Percentiles rank a stretch among this genome's conserved stretches.
These are phyloP conservation scores for Polysphondylium violaceum DNA, from an alignment of 78 protist genomes.

Conservation along the genomic window DNA sequence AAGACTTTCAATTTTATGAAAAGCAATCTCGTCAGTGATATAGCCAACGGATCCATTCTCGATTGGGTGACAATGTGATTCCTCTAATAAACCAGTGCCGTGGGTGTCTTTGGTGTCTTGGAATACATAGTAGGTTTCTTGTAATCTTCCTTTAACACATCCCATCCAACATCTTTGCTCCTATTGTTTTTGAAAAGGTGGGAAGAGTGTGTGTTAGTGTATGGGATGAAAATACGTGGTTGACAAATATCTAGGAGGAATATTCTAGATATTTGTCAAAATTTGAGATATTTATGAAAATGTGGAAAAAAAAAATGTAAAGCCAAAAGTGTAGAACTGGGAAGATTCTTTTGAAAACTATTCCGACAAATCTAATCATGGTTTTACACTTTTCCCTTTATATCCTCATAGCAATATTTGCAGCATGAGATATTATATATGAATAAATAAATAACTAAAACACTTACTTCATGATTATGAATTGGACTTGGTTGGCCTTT, in stretches of 20 bases:
- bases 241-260: too few relatives aligned
- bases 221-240: too few relatives aligned
- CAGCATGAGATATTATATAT: neutral
- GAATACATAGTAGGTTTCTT: conserved; percentile 72
- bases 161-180: conserved; percentile 84
- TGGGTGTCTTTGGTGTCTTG: conserved; percentile 29
- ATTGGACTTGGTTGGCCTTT: conserved; percentile 72
- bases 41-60: conserved; percentile 78
- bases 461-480: conserved; percentile 72
- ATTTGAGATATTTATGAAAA: neutral
- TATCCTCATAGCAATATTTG: neutral
- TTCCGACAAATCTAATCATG: conserved; percentile 1
- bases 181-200: too few relatives aligned
- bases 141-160: conserved; percentile 54
- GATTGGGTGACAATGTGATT: conserved; percentile 34
- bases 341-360: neutral
- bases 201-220: too few relatives aligned
- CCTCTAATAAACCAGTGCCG: conserved; percentile 43
- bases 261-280: neutral
- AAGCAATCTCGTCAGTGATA: conserved; percentile 81
- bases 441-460: neutral
- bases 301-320: neutral
- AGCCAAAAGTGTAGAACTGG: neutral
- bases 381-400: neutral
- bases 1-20: conserved; percentile 53